Evolutionary conservation across 2,329 filamentous ascomycete genomes (phyloP).

Genomic region (Blastomyces emzantsi): DNA sequence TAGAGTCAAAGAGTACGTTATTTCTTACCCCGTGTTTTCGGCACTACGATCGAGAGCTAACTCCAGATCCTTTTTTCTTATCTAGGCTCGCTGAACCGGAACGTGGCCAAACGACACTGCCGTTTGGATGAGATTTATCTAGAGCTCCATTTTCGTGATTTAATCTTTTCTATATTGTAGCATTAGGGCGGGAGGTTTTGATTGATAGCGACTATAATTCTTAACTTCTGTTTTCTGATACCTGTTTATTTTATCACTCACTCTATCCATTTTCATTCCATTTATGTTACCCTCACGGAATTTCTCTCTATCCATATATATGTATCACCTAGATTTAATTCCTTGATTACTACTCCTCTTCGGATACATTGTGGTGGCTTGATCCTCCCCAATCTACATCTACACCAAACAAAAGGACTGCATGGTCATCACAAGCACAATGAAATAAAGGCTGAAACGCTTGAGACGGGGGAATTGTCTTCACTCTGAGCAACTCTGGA

Average conservation of each 20-base stretch:
- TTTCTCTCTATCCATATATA: too few species aligned
- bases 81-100: constrained; percentile 37
- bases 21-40: background rate
- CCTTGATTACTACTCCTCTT: too few species aligned
- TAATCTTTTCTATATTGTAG: background rate
- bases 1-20: constrained; percentile 35
- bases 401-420: too few species aligned
- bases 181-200: background rate
- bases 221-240: background rate
- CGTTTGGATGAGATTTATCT: constrained; percentile 20
- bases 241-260: background rate
- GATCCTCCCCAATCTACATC: too few species aligned
- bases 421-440: too few species aligned
- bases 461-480: too few species aligned
- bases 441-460: too few species aligned
- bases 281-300: too few species aligned
- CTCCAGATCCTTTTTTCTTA: constrained; percentile 6
- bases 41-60: constrained; percentile 1
- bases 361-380: too few species aligned
- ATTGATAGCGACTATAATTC: background rate
- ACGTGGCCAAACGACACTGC: constrained; percentile 35
- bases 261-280: background rate
- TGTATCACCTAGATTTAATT: too few species aligned
- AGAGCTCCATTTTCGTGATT: background rate
- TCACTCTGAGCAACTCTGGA: too few species aligned